phyloP scores from a whole-genome alignment of 148 eudicot genomes.

The Linanthus parryae region DNA sequence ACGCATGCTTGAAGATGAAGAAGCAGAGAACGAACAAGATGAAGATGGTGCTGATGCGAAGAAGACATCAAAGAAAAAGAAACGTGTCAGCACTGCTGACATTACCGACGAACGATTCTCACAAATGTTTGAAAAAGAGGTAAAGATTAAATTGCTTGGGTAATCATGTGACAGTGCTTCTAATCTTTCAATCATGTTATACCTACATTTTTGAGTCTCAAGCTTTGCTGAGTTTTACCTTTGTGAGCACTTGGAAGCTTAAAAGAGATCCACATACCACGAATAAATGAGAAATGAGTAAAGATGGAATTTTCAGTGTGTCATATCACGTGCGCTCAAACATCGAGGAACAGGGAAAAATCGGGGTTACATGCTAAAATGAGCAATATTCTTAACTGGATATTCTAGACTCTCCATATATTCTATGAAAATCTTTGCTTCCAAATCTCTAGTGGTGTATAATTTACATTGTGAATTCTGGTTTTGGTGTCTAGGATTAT shows the following conservation, averaged over 20 bases:
- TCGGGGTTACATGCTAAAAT: no score
- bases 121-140: constrained; percentile 53
- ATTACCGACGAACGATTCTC: constrained; percentile 69
- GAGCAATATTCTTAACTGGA: no score
- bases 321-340: no score
- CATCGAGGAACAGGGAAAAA: no score
- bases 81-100: constrained; percentile 44
- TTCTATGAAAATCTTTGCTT: no score
- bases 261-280: no score
- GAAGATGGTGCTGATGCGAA: constrained; percentile 40
- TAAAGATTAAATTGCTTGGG: constrained; percentile 15
- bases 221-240: no score
- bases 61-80: constrained; percentile 68
- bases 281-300: no score
- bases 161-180: neutral
- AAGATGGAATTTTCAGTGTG: no score
- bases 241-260: no score
- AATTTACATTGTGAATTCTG: neutral
- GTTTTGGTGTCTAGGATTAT: constrained; percentile 34
- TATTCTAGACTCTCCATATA: no score
- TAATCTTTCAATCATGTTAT: neutral
- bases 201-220: neutral
- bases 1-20: constrained; percentile 53
- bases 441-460: no score
- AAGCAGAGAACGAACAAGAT: constrained; percentile 43